Base-by-base conservation (phyloP, 176 grass and related monocot genomes). In the Pontederia paniculata region DNA sequence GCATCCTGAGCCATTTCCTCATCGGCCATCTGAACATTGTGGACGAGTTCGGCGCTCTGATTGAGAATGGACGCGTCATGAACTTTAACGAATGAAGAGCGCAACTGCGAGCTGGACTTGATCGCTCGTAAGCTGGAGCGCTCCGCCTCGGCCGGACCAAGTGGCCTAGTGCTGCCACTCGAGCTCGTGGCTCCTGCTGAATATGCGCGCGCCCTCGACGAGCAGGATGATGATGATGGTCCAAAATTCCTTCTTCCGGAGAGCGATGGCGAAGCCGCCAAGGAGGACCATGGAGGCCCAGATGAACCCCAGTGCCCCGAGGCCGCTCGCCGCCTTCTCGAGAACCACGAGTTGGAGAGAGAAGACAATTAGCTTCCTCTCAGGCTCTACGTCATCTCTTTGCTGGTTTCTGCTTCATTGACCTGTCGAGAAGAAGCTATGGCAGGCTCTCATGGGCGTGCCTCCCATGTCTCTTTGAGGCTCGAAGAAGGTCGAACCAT, bases 281-380 rank as follows among this genome's bases (percentile, higher is more conserved):
- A 95, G 81, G 11, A 95, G 78, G 20, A 89, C 89, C 5, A 89
- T 81, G 14, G 89, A 89, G 15, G 89, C 89, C 89, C 89, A 95
- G 58, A 95, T 76, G 76, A 95, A 95, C 0, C 84, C 89, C n/a
- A 95, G 54, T 45, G 89, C 60, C 23, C 89, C 89, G 21, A 95
- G 72, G 42, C 89, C 84, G 56, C 84, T 95, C 10, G 89, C 89
- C 10, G 73, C 75, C 81, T 95, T 95, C 70, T 95, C 89, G n/a
- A 95, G 65, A 17, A n/a, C n/a, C n/a, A n/a, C n/a, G n/a, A n/a
- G n/a, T n/a, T n/a, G n/a, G n/a, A n/a, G n/a, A n/a, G n/a, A 95
- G 65, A 89, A 87, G 43, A 83, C 31, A 17, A 84, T 89, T 0
- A 95, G 76, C 66, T 43, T 65, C 57, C 72, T 77, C 73, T 95